Evolutionary conservation across 2,329 filamentous ascomycete species (phyloP).

Genomic region (Penicillium sp.): DNA sequence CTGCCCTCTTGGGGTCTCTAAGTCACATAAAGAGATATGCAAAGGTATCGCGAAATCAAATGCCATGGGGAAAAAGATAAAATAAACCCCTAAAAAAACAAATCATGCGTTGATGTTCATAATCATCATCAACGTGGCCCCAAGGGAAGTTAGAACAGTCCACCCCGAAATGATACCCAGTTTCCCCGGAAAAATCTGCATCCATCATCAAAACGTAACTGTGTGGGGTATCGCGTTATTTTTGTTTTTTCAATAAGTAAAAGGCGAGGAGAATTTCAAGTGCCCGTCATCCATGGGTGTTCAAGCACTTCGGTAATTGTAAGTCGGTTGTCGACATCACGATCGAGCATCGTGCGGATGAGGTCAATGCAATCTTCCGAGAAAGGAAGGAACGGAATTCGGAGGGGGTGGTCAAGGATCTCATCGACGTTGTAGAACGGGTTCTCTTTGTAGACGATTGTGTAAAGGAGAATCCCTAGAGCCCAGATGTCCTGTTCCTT

Average conservation of each 20-base stretch:
- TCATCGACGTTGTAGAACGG: slow-evolving; percentile 99
- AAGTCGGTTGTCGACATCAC: slow-evolving; percentile 77
- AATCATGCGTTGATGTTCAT: slow-evolving; percentile 1
- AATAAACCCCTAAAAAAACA: background rate
- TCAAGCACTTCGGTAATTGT: slow-evolving; percentile 85
- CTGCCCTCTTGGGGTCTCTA: background rate
- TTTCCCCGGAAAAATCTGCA: slow-evolving; percentile 1
- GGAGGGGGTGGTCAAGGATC: slow-evolving; percentile 94
- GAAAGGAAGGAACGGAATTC: slow-evolving; percentile 67
- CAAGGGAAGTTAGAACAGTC: background rate
- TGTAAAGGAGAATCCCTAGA: slow-evolving; percentile 93
- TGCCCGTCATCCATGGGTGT: slow-evolving; percentile 69
- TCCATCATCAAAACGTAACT: slow-evolving; percentile 22
- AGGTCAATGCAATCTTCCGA: slow-evolving; percentile 89
- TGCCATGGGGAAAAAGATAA: background rate
- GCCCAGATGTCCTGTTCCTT: slow-evolving; percentile 99
- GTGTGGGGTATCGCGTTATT: slow-evolving; percentile 28
- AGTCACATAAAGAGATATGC: slow-evolving; percentile 8
- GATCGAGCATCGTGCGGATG: slow-evolving; percentile 86
- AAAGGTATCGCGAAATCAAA: slow-evolving; percentile 7
- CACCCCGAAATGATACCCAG: slow-evolving; percentile 9
- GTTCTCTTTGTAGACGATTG: slow-evolving; percentile 99
- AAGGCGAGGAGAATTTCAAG: slow-evolving; percentile 16
- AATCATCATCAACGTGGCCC: slow-evolving; percentile 4
- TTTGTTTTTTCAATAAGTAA: slow-evolving; percentile 11